Evolutionary conservation across 768 basidiomycete species (phyloP), one percentile per base, ranked within the genome.

Genomic region (Sistotremastrum suecicum): DNA sequence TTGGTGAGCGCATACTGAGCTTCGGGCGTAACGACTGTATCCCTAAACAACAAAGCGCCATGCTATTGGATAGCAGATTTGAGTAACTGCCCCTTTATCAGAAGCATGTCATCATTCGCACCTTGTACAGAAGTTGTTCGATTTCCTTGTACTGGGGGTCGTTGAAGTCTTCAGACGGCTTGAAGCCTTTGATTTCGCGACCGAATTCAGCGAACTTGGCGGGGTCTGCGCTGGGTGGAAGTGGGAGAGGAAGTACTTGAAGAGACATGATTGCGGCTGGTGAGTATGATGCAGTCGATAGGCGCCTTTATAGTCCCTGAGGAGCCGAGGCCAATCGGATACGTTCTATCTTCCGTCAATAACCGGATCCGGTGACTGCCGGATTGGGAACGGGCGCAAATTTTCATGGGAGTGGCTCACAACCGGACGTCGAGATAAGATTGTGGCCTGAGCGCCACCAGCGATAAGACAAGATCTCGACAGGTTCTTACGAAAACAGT

Each of bases 1-100:
- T 89, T 88, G 9, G 87, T 90, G 49, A 92, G 62, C 9, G 75
- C 74, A 60, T 84, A 89, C 59, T 91, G 88, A 56, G 85, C 78
- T 60, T 87, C 84, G 0, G 88, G 87, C 4, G 77, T 72, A 28
- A 91, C 59, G 32, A 71, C 63, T 33, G 70, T 71, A 54, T 83
- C 62, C 46, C 83, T 71, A 66, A 91, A 92, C 45, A 92, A 67
- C 37, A 92, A 70, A 11, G 71, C 72, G 38, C 74, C 72, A 53
- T 91, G 70, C 84, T 89, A 55, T 32, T 40, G 28, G 39, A 30
- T 31, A 39, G 10, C 37, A 12, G 20, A 20, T 20, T 20, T 39
- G 20, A 41, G n/a, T 40, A 38, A 30, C 10, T 33, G 1, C 30
- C 30, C 20, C 8, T 37, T 34, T 34, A 10, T 28, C 30, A 9